phyloP scores from a whole-genome alignment of 148 eudicot genomes.

The Vaccinium vitisidaea region DNA sequence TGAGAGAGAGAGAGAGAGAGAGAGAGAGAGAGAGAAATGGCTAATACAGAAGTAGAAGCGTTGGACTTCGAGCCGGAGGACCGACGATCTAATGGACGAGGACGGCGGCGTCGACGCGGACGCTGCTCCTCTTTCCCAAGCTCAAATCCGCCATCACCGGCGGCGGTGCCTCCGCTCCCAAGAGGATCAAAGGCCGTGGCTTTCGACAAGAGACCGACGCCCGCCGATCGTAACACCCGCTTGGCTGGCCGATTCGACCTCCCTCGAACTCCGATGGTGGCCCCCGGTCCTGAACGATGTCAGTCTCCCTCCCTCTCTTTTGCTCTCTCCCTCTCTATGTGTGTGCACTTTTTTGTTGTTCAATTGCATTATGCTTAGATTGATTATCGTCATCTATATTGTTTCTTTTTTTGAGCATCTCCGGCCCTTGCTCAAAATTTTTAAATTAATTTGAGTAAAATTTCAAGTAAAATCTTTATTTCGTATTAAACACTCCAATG shows the following conservation, averaged over 20 bases:
- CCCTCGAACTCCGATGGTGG: conserved; percentile 72
- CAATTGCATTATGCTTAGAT: not conserved
- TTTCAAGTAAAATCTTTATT: too few species aligned
- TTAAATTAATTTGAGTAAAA: too few species aligned
- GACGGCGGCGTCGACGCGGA: conserved; percentile 45
- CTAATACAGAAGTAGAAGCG: conserved; percentile 67
- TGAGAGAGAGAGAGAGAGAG: conserved; percentile 14
- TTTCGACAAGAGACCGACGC: conserved; percentile 55
- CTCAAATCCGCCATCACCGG: conserved; percentile 78
- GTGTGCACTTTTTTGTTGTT: not conserved
- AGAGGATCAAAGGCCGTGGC: conserved; percentile 80
- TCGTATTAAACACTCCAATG: too few species aligned
- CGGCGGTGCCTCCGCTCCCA: conserved; percentile 39
- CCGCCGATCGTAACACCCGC: conserved; percentile 53
- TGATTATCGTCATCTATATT: not conserved
- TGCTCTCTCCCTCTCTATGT: not conserved
- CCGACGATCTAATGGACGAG: conserved; percentile 91
- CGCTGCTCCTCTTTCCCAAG: conserved; percentile 45
- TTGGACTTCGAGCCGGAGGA: conserved; percentile 90
- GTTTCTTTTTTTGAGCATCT: too few species aligned
- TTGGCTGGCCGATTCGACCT: conserved; percentile 59
- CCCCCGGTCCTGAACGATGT: conserved; percentile 87
- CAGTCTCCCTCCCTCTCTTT: conserved; percentile 19
- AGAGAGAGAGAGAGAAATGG: conserved; percentile 33
- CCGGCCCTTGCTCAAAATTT: too few species aligned